Base-by-base conservation (phyloP, 495 filamentous ascomycete genomes). In the Aspergillus incahuasiensis region DNA sequence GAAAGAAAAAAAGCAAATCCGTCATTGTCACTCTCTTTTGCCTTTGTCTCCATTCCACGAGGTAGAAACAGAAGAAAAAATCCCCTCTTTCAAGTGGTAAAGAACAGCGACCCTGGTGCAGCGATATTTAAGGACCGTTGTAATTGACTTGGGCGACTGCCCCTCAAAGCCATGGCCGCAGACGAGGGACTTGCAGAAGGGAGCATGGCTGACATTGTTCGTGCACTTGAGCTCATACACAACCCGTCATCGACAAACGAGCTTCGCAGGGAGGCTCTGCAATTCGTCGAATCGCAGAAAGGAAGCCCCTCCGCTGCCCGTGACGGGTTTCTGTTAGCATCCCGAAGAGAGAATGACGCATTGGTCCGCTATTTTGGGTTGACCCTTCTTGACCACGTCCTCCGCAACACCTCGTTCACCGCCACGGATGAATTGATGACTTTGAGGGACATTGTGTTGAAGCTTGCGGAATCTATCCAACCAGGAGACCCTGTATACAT, bases 351-450 rank as follows among this genome's bases (percentile, higher is more conserved):
- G 11, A 87, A 92, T 62, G 79, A 87, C 41, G 81, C 89, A 12
- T 79, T 92, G 34, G 88, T 97, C 40, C 88, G 94, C 58, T 91
- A 97, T 70, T 99, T 94, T 68, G 95, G 90, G 41, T 78, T 99
- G 22, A 90, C 90, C 11, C 79, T 97, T 19, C 79, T 99, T 56
- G 94, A 99, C 57, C 83, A 94, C 67, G 85, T 88, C 16, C 81
- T 97, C 56, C 87, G 85, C 59, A 90, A 95, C 67, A 83, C 83
- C 48, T 95, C 91, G 79, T 82, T 82, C 9, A 84, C 86, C 35
- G 79, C 81, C 21, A 57, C 73, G 15, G 81, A 83, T 30, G 86
- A 95, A 60, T 80, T 80, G 22, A 66, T 66, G 12, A 77, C 76
- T n/a, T 68, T 97, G 52, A 82, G 86, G 28, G 72, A 76, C 39